Base-by-base conservation (phyloP, 495 filamentous ascomycete genomes). In the Haplographium delicatum region DNA sequence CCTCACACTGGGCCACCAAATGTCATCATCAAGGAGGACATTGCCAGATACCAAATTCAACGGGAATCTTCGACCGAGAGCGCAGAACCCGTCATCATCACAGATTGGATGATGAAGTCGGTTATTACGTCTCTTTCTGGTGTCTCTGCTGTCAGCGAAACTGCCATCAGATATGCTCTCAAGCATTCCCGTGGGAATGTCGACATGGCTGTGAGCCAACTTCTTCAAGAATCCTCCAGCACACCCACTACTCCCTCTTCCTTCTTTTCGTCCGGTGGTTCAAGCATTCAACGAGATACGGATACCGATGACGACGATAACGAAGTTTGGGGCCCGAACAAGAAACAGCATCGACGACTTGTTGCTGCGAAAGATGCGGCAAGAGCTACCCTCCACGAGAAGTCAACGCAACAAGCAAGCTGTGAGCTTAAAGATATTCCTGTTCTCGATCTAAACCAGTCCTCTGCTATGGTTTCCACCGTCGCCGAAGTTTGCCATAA, bases 71-170 rank as follows among this genome's bases (percentile, higher is more conserved):
- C n/a, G n/a, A n/a, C n/a, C n/a, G n/a, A n/a, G n/a, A n/a, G n/a
- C n/a, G n/a, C n/a, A n/a, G n/a, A n/a, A n/a, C n/a, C n/a, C n/a
- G n/a, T n/a, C n/a, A n/a, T n/a, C n/a, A 49, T 65, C 5, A 57
- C 70, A 1, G 74, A 77, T 6, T 86, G 82, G 82, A 84, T 83
- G 65, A 74, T 85, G 31, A 72, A 81, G 13, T 66, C 67, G 3
- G 82, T 86, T 16, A 62, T 72, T 43, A 71, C 73, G 44, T 75
- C 77, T 8, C 66, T 86, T 19, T 79, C 81, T 11, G 75, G 75
- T 47, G 68, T 73, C 23, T 73, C 71, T 19, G n/a, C n/a, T n/a
- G n/a, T n/a, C n/a, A 73, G 80, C 53, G 72, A 74, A 11, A 69
- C 62, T 5, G 70, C 73, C 18, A 80, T 86, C 43, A 68, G 74